Base-by-base conservation (phyloP, 2,329 filamentous ascomycete species). In the Pezicula rhizophila region DNA sequence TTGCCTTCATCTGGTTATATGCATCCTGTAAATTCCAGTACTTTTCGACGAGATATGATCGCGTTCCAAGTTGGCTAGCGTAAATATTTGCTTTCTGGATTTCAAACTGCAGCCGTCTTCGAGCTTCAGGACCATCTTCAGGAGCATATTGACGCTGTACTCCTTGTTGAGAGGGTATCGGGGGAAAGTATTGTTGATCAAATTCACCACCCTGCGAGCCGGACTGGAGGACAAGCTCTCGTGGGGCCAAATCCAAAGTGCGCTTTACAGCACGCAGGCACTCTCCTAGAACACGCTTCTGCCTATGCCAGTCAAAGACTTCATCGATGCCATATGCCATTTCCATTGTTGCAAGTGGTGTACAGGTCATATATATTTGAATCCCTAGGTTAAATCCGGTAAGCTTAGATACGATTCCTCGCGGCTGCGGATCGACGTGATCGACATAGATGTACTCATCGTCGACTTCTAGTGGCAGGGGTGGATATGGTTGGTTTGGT, bases 41-140 rank as follows among this genome's bases (percentile, higher is more conserved):
- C 55, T 90, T 85, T 64, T 95, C 89, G 0, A 95, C 88, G 49
- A 92, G 82, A 64, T 89, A 91, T 0, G 87, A 92, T 20, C 90
- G 78, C 0, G 89, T 95, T 2, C 84, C 83, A 8, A 96, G 73
- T 60, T 90, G 85, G 5, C 85, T 92, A 2, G 84, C 82, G 62
- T 92, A 89, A 35, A 96, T 87, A 64, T 95, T 95, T 6, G 89
- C 87, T 64, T 95, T 95, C 64, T 95, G 89, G 26, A 96, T 93
- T 67, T 95, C 90, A 56, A 84, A 89, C 62, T 93, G 88, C 4
- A 90, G 65, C 48, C 76, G 71, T 1, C 79, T 74, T 2, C 79
- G 53, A n/a, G 52, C 49, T 7, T 62, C 60, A 2, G 46, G 5
- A 15, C 20, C 15, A 33, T 47, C 42, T 35, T 48, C 20, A 3